These are phyloP conservation scores for Exidia glandulosa DNA, from an alignment of 768 basidiomycete genomes.

Conservation along the genomic window DNA sequence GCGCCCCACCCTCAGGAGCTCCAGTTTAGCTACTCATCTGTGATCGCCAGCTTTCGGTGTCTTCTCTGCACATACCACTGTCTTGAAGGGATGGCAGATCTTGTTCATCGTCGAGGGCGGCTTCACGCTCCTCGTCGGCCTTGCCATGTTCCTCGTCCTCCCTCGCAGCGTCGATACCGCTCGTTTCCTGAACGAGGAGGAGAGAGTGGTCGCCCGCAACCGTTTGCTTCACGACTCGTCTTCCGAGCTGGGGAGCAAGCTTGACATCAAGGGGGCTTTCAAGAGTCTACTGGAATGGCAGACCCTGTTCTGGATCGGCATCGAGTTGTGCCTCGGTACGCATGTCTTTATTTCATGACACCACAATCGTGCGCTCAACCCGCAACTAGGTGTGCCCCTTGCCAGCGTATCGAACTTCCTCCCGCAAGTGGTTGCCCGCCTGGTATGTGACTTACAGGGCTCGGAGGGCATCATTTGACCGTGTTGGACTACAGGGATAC, in stretches of 20 bases:
- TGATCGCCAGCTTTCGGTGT: conserved; percentile 37
- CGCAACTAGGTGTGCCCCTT: conserved; percentile 37
- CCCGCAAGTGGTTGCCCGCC: conserved; percentile 35
- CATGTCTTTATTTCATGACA: too few relatives aligned
- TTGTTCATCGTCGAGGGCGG: conserved; percentile 43
- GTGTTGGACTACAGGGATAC: conserved; percentile 18
- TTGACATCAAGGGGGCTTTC: conserved; percentile 5
- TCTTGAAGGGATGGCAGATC: conserved; percentile 39
- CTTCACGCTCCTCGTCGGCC: conserved; percentile 1
- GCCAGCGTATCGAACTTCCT: conserved; percentile 44
- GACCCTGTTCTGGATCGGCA: conserved; percentile 4
- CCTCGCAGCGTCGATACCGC: conserved; percentile 9
- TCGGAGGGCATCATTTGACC: background rate
- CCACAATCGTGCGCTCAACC: too few relatives aligned
- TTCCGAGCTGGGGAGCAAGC: conserved; percentile 4
- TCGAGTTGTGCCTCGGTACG: conserved; percentile 8
- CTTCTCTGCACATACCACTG: conserved; percentile 33
- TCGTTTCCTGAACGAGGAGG: conserved; percentile 10
- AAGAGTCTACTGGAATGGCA: conserved; percentile 1
- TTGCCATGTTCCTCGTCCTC: conserved; percentile 1
- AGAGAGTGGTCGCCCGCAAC: conserved; percentile 8
- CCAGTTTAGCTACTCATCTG: conserved; percentile 9
- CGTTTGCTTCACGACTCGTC: conserved; percentile 10
- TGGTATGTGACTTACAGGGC: conserved; percentile 6
- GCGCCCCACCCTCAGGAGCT: background rate